phyloP scores from a whole-genome alignment of 768 basidiomycete genomes.

The Lepiota venenata region DNA sequence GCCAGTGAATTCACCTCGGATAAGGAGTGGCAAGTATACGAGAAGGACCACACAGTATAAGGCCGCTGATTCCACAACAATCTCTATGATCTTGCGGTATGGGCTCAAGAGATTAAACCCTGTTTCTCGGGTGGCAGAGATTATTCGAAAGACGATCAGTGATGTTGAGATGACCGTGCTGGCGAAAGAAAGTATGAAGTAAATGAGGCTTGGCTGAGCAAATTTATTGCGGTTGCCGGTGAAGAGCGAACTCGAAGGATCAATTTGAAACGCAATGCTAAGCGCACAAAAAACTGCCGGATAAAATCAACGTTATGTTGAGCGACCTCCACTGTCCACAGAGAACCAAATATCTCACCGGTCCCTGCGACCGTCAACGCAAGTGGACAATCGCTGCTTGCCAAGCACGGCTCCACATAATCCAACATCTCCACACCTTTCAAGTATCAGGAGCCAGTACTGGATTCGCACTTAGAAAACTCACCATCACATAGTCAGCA shows the following conservation, averaged over 20 bases:
- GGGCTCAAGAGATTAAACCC: background rate
- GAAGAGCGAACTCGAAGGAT: background rate
- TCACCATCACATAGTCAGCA: background rate
- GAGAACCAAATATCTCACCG: background rate
- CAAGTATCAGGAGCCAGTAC: background rate
- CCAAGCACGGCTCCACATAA: background rate
- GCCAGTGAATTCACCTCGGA: background rate
- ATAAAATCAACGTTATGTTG: background rate
- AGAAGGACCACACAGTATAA: constrained; percentile 1
- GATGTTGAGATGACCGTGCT: constrained; percentile 4
- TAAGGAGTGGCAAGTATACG: constrained; percentile 1
- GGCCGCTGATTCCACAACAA: constrained; percentile 6
- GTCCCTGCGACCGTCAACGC: background rate
- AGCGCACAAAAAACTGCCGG: background rate
- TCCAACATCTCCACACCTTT: constrained; percentile 1
- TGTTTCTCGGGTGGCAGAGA: background rate
- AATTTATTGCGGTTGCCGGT: constrained; percentile 3
- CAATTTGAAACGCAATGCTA: background rate
- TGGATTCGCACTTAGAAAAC: background rate
- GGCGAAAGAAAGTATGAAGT: constrained; percentile 4
- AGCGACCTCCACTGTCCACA: background rate
- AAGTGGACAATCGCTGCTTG: background rate
- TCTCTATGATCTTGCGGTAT: constrained; percentile 5
- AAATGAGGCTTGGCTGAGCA: background rate
- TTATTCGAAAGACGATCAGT: constrained; percentile 2